Evolutionary conservation across 2,329 filamentous ascomycete species (phyloP).

Genomic region (Malbranchea cinnamomea): DNA sequence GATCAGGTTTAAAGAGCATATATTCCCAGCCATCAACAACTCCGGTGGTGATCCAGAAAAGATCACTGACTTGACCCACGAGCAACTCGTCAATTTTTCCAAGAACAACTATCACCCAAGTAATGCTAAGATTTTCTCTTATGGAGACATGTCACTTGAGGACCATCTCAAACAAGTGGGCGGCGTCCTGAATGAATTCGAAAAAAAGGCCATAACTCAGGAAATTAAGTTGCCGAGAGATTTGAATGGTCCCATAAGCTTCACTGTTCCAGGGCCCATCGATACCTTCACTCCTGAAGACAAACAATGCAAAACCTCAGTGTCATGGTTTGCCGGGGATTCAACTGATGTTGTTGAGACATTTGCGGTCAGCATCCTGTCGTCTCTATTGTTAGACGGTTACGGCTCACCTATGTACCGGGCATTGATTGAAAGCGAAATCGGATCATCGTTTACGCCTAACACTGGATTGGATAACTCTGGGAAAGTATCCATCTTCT

Average conservation of each 20-base stretch:
- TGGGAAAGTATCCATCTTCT: conserved; percentile 66
- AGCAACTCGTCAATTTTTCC: conserved; percentile 78
- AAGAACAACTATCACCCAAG: conserved; percentile 91
- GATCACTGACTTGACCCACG: conserved; percentile 88
- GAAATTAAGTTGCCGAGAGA: conserved; percentile 64
- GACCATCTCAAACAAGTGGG: conserved; percentile 71
- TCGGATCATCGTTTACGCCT: conserved; percentile 86
- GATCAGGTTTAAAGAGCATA: conserved; percentile 84
- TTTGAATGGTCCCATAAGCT: conserved; percentile 51
- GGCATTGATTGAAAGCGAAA: conserved; percentile 71
- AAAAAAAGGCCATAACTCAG: conserved; percentile 51
- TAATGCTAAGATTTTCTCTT: conserved; percentile 91
- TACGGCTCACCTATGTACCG: conserved; percentile 91
- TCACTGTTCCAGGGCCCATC: conserved; percentile 64
- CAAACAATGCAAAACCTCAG: conserved; percentile 83
- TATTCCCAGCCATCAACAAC: conserved; percentile 90
- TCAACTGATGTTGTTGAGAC: conserved; percentile 71
- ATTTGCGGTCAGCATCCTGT: conserved; percentile 70
- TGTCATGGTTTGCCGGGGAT: conserved; percentile 83
- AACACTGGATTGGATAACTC: conserved; percentile 85
- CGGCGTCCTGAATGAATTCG: conserved; percentile 57
- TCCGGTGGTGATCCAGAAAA: conserved; percentile 92
- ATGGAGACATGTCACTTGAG: conserved; percentile 76
- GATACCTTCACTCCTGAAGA: conserved; percentile 76
- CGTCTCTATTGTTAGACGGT: conserved; percentile 75